Evolutionary conservation across 805 yeast genomes (phyloP).

Genomic region (Metschnikowia amazonensis): DNA sequence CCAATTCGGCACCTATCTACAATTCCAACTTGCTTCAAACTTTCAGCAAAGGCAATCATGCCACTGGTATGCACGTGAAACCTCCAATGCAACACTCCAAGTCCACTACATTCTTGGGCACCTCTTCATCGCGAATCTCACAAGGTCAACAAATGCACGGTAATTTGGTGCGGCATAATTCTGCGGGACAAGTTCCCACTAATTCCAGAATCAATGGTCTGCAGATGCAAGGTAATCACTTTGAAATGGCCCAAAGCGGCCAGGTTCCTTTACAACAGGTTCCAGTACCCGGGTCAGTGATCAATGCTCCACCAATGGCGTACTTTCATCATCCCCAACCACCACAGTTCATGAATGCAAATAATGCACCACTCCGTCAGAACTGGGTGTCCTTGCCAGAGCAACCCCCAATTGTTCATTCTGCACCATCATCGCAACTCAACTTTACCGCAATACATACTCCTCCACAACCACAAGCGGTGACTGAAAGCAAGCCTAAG

Average conservation of each 20-base stretch:
- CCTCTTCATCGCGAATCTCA: not conserved
- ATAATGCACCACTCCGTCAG: not conserved
- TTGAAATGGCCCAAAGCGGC: not conserved
- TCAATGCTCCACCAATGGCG: conserved; percentile 4
- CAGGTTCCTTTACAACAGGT: not conserved
- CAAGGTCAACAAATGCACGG: not conserved
- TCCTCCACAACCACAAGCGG: not conserved
- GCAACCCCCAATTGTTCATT: conserved; percentile 12
- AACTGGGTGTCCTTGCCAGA: conserved; percentile 4
- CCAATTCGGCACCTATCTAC: conserved; percentile 35
- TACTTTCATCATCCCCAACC: conserved; percentile 5
- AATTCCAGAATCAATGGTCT: not conserved
- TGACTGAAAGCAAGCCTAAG: not conserved
- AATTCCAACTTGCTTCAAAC: conserved; percentile 20
- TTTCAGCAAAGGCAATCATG: not conserved
- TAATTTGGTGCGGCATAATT: conserved; percentile 1
- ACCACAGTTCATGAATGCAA: not conserved
- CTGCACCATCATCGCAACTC: conserved; percentile 24
- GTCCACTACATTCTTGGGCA: conserved; percentile 4
- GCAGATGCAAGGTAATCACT: not conserved
- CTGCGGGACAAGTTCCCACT: conserved; percentile 5
- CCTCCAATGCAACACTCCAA: conserved; percentile 9
- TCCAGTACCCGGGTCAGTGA: not conserved
- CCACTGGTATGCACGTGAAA: conserved; percentile 1
- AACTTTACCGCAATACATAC: conserved; percentile 7